These are phyloP conservation scores for Colletotrichum viniferum DNA, from an alignment of 2,329 filamentous ascomycete species.

Conservation along the genomic window DNA sequence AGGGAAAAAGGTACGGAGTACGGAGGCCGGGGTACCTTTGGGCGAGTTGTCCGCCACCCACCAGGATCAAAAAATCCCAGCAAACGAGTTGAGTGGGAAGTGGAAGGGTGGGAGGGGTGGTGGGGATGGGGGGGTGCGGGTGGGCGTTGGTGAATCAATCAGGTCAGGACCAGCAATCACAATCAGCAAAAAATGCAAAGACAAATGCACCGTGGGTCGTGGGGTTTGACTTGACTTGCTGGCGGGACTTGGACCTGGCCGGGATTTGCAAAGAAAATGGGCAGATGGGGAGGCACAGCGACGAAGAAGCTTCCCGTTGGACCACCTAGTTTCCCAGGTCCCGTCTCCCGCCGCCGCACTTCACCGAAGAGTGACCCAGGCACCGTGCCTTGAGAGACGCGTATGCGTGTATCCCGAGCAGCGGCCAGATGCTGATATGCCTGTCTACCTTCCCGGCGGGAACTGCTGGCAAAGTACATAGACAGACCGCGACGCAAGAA, in stretches of 20 bases:
- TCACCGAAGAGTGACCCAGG: background rate
- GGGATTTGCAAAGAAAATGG: conserved; percentile 2
- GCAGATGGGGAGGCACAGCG: background rate
- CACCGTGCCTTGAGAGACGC: background rate
- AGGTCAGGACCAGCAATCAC: conserved; percentile 13
- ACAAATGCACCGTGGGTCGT: conserved; percentile 12
- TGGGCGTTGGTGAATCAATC: conserved; percentile 11
- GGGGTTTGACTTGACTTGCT: conserved; percentile 12
- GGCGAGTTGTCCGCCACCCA: conserved; percentile 21
- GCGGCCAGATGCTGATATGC: background rate
- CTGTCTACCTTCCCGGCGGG: background rate
- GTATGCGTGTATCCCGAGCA: conserved; percentile 11
- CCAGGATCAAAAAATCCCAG: conserved; percentile 19
- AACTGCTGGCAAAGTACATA: background rate
- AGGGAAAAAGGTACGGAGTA: conserved; percentile 14
- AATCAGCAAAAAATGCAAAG: conserved; percentile 7
- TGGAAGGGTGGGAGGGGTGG: conserved; percentile 10
- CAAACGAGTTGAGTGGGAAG: conserved; percentile 18
- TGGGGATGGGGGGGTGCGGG: conserved; percentile 8
- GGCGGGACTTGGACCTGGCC: conserved; percentile 2
- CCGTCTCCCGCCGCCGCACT: background rate
- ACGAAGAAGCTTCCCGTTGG: conserved; percentile 3
- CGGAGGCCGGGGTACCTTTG: conserved; percentile 21
- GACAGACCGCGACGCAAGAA: background rate
- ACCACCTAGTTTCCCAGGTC: background rate